Conservation (phyloP, 805 yeast species). For the Yarrowia porcina region DNA sequence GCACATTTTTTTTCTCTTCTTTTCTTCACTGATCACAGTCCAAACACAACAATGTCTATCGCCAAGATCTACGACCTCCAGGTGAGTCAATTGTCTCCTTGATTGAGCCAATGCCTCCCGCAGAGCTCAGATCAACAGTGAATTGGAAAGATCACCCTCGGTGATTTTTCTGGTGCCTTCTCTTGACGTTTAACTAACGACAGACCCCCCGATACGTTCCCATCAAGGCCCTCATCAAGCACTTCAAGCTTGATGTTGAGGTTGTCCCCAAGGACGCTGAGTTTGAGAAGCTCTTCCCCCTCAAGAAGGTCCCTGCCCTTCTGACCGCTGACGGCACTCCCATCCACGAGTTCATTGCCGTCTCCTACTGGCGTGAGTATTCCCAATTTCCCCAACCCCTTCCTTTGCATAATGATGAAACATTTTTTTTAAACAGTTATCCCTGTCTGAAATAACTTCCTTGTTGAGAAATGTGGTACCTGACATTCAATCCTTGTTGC, state of each 20-base stretch:
- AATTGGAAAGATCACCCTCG: neutral
- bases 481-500: neutral
- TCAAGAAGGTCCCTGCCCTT: constrained; percentile 58
- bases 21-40: constrained; percentile 16
- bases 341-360: constrained; percentile 62
- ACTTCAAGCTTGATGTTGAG: constrained; percentile 56
- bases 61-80: constrained; percentile 20
- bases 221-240: constrained; percentile 44
- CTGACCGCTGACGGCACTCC: constrained; percentile 63
- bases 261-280: constrained; percentile 41
- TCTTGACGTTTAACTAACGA: neutral
- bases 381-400: neutral
- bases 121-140: neutral
- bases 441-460: constrained; percentile 19
- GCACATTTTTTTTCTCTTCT: constrained; percentile 14
- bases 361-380: constrained; percentile 50
- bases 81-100: constrained; percentile 22
- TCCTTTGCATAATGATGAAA: constrained; percentile 20
- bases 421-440: constrained; percentile 23
- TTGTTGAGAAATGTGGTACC: constrained; percentile 12
- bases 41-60: constrained; percentile 13
- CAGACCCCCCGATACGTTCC: constrained; percentile 31
- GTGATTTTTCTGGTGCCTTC: neutral
- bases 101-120: neutral
- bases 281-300: constrained; percentile 52